Evolutionary conservation across 352 stramenopile genomes (phyloP).

Genomic region (Pythium insidiosum): DNA sequence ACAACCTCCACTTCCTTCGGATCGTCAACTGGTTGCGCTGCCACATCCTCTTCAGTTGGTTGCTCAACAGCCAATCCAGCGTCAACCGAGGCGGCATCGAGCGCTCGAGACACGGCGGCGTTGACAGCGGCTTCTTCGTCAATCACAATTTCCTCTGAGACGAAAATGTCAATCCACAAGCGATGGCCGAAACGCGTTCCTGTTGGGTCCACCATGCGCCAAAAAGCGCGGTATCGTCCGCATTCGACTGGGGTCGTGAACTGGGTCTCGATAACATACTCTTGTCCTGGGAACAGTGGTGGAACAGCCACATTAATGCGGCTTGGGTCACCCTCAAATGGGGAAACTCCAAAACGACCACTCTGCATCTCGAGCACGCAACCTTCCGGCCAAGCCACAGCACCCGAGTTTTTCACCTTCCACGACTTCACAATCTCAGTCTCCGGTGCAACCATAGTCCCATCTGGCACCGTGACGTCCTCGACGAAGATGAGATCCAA

Average conservation of each 20-base stretch:
- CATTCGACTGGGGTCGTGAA: slow-evolving; percentile 12
- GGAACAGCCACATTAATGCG: slow-evolving; percentile 19
- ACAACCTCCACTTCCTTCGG: too few relatives aligned
- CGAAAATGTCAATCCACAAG: slow-evolving; percentile 42
- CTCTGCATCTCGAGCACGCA: slow-evolving; percentile 39
- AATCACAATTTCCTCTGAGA: slow-evolving; percentile 25
- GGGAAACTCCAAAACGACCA: slow-evolving; percentile 11
- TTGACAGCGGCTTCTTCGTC: slow-evolving; percentile 10
- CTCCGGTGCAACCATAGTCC: slow-evolving; percentile 45
- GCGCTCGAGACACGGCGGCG: too few relatives aligned
- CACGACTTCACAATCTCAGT: slow-evolving; percentile 59
- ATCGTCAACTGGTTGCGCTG: too few relatives aligned
- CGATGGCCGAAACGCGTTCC: slow-evolving; percentile 35
- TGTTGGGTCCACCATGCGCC: slow-evolving; percentile 25
- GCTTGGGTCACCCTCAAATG: slow-evolving; percentile 16
- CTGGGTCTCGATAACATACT: slow-evolving; percentile 13
- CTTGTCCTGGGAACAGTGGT: slow-evolving; percentile 6
- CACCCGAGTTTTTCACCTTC: slow-evolving; percentile 66
- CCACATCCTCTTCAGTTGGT: too few relatives aligned
- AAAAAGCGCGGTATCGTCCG: slow-evolving; percentile 35
- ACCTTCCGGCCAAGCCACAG: slow-evolving; percentile 35
- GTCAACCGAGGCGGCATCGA: neutral
- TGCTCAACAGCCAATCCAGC: neutral
- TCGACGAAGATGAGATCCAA: slow-evolving; percentile 34
- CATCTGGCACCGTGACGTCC: slow-evolving; percentile 73